Evolutionary conservation across 2,329 filamentous ascomycete species (phyloP).

Genomic region (Curvularia spicifera): DNA sequence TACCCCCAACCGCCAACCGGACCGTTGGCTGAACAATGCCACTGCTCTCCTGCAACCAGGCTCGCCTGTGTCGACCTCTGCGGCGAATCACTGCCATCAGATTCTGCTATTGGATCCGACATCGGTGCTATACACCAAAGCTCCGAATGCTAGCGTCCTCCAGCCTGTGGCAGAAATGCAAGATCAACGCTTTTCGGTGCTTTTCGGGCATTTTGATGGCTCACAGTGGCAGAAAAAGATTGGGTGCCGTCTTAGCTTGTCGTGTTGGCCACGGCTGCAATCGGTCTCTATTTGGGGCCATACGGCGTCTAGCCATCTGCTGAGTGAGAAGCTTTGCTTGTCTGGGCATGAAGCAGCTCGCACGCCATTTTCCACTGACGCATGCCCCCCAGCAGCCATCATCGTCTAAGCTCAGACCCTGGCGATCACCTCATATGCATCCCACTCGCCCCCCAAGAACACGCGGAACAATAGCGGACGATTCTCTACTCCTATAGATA

Average conservation of each 20-base stretch:
- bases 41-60: background rate
- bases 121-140: slow-evolving; percentile 2
- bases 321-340: background rate
- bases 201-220: background rate
- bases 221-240: background rate
- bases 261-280: background rate
- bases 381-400: slow-evolving; percentile 5
- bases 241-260: background rate
- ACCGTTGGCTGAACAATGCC: background rate
- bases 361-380: slow-evolving; percentile 5
- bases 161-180: background rate
- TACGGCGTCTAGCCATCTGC: background rate
- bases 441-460: background rate
- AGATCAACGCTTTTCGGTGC: background rate
- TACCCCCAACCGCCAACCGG: background rate
- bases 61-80: background rate
- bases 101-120: background rate
- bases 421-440: slow-evolving; percentile 10
- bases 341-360: slow-evolving; percentile 8
- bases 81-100: background rate
- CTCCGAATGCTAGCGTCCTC: background rate
- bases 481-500: background rate
- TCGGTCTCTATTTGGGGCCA: background rate
- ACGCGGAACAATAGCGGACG: slow-evolving; percentile 3
- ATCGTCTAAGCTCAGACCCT: slow-evolving; percentile 14